phyloP scores from a whole-genome alignment of 2,329 filamentous ascomycete genomes.

The Cadophora luteo-olivacea region DNA sequence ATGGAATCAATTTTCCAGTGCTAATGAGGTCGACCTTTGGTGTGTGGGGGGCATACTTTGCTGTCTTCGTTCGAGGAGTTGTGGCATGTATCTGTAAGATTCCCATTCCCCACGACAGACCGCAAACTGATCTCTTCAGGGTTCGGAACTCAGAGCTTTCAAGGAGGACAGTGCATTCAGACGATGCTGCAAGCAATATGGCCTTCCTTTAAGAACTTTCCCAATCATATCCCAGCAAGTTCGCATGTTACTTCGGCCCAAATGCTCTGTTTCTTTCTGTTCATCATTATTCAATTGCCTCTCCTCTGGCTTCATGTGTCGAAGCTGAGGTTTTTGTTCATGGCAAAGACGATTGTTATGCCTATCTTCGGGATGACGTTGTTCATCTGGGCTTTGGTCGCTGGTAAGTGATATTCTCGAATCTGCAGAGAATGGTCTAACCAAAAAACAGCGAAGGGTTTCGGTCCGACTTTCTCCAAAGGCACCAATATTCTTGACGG shows the following conservation, averaged over 20 bases:
- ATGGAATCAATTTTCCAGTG: conserved; percentile 55
- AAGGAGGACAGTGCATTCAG: conserved; percentile 44
- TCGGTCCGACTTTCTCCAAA: conserved; percentile 35
- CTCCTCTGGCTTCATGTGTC: conserved; percentile 56
- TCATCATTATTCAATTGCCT: conserved; percentile 36
- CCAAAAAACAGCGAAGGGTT: conserved; percentile 31
- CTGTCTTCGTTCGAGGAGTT: conserved; percentile 47
- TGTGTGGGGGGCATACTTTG: conserved; percentile 49
- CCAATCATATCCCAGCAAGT: conserved; percentile 57
- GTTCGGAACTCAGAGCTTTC: conserved; percentile 37
- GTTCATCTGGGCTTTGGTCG: conserved; percentile 38
- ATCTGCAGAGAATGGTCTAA: not conserved
- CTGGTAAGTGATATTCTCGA: conserved; percentile 23
- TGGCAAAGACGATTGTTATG: conserved; percentile 51
- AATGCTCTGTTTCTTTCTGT: conserved; percentile 60
- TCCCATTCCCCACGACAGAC: not conserved
- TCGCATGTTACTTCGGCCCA: conserved; percentile 60
- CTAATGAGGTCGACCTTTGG: conserved; percentile 52
- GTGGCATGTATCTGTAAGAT: conserved; percentile 37
- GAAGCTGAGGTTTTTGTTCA: conserved; percentile 57
- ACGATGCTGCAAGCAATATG: conserved; percentile 54
- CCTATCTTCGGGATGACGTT: conserved; percentile 36
- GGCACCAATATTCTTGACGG: conserved; percentile 32
- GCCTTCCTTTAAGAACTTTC: conserved; percentile 56
- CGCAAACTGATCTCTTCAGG: conserved; percentile 22